Evolutionary conservation across 768 basidiomycete genomes (phyloP).

Genomic region (Amylocystis lapponica): DNA sequence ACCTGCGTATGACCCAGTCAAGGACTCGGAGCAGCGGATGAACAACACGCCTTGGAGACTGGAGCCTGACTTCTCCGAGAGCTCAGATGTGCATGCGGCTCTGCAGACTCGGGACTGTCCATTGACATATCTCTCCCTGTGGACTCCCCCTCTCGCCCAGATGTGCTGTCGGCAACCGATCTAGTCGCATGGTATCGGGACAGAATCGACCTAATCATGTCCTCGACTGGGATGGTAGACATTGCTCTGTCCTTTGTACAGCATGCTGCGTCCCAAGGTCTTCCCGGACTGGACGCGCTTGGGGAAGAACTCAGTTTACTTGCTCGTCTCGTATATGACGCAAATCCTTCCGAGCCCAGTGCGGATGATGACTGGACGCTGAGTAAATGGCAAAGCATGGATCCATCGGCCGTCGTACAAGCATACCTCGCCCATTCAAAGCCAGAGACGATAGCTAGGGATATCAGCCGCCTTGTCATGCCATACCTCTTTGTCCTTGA

Average conservation of each 20-base stretch:
- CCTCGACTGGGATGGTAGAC: conserved; percentile 70
- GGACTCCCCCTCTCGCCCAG: conserved; percentile 7
- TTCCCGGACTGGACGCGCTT: conserved; percentile 73
- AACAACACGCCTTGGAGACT: conserved; percentile 41
- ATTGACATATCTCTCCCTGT: neutral
- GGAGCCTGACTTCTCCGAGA: conserved; percentile 57
- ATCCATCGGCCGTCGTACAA: conserved; percentile 55
- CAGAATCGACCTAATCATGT: conserved; percentile 58
- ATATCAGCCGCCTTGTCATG: conserved; percentile 74
- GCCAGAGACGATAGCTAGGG: conserved; percentile 53
- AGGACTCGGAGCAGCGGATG: conserved; percentile 36
- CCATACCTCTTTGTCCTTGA: conserved; percentile 94
- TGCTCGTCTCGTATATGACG: conserved; percentile 82
- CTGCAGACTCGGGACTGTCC: conserved; percentile 27
- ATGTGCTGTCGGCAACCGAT: conserved; percentile 40
- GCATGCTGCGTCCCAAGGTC: conserved; percentile 76
- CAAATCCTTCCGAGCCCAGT: conserved; percentile 39
- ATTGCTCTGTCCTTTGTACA: conserved; percentile 75
- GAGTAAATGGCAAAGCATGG: conserved; percentile 63
- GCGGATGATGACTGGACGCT: conserved; percentile 70
- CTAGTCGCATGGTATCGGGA: conserved; percentile 71
- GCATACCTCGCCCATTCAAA: conserved; percentile 77
- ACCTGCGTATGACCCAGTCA: conserved; percentile 49
- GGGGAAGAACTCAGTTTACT: conserved; percentile 92
- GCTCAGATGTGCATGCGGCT: conserved; percentile 34